Evolutionary conservation across 2,329 filamentous ascomycete species (phyloP), one percentile per base, ranked within the genome.

Genomic region (Stachybotrys chlorohalonatus): DNA sequence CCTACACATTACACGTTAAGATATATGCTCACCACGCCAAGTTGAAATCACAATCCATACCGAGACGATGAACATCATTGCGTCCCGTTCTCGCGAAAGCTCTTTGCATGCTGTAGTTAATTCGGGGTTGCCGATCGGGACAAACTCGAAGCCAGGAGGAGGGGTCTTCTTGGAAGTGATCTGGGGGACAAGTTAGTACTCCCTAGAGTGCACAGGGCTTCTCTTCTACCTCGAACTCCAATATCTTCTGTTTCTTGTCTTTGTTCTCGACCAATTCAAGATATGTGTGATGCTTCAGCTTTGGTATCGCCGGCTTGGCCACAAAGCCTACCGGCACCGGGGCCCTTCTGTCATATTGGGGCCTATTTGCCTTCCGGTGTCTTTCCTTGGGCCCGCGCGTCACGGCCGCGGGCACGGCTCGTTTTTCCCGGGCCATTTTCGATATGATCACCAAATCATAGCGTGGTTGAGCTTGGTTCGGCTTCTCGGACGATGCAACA

Each of bases 1-100:
- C 36, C 36, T 42, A 13, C 2, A 13, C 24, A 13, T 42, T 5
- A 42, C 36, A 13, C 2, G 9, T 13, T 42, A 9, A 13, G 13
- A 13, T 42, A 42, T 2, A 42, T 13, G 8, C 13, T 42, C 13
- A 13, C 36, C 9, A 13, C 13, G 9, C 9, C 36, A 42, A 42
- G 9, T 9, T 2, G 36, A 3, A 5, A 42, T 9, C 9, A 42
- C 13, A 51, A 13, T 51, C 59, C 79, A 60, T 75, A 85, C 83
- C 63, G 82, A 83, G 51, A 87, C 83, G 55, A 86, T 85, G 60
- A 84, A 86, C 15, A 86, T 80, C 78, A 84, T 81, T 49, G 81
- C 82, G 60, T 77, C 82, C 52, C 75, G 73, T 60, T 84, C 79
- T 58, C 84, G 75, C 1, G 83, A 86, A 17, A 85, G 66, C 61